These are phyloP conservation scores for Calocybe gambosa DNA, from an alignment of 1,284 basidiomycete genomes.

Conservation along the genomic window DNA sequence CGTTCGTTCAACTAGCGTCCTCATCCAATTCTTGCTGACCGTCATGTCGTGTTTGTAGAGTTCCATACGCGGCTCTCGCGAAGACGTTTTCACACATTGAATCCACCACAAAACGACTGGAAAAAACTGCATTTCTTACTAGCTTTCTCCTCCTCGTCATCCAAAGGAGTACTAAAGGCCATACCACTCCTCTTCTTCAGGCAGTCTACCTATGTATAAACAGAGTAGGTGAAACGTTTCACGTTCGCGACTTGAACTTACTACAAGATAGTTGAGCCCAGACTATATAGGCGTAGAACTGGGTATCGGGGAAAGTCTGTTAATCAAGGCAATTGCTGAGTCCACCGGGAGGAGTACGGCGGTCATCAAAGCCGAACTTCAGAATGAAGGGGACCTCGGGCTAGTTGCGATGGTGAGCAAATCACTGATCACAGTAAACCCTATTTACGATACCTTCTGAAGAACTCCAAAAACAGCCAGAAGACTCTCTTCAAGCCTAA, in stretches of 20 bases:
- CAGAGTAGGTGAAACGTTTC: slow-evolving; percentile 48
- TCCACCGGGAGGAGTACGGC: slow-evolving; percentile 84
- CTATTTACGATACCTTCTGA: slow-evolving; percentile 6
- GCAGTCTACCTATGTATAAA: slow-evolving; percentile 98
- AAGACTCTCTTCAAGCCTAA: slow-evolving; percentile 95
- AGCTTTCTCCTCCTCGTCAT: slow-evolving; percentile 89
- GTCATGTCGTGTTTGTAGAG: slow-evolving; percentile 37
- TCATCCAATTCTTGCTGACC: background rate
- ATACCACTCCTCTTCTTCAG: slow-evolving; percentile 71
- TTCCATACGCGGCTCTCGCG: slow-evolving; percentile 91
- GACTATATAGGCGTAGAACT: slow-evolving; percentile 96
- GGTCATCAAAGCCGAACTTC: slow-evolving; percentile 87
- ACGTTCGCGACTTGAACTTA: slow-evolving; percentile 7
- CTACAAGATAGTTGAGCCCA: slow-evolving; percentile 67
- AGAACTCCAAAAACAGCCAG: slow-evolving; percentile 93
- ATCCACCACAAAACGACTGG: slow-evolving; percentile 91
- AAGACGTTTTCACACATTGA: slow-evolving; percentile 90
- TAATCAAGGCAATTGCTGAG: slow-evolving; percentile 95
- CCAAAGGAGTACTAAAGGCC: slow-evolving; percentile 68
- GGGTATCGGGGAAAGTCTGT: slow-evolving; percentile 91
- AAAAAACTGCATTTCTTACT: slow-evolving; percentile 88
- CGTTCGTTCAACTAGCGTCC: slow-evolving; percentile 49
- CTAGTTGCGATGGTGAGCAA: slow-evolving; percentile 83
- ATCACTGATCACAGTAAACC: background rate
- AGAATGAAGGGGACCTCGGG: slow-evolving; percentile 93